These are phyloP conservation scores for Phaeodactylum tricornutum DNA, from an alignment of 108 stramenopile species.

Conservation along the genomic window DNA sequence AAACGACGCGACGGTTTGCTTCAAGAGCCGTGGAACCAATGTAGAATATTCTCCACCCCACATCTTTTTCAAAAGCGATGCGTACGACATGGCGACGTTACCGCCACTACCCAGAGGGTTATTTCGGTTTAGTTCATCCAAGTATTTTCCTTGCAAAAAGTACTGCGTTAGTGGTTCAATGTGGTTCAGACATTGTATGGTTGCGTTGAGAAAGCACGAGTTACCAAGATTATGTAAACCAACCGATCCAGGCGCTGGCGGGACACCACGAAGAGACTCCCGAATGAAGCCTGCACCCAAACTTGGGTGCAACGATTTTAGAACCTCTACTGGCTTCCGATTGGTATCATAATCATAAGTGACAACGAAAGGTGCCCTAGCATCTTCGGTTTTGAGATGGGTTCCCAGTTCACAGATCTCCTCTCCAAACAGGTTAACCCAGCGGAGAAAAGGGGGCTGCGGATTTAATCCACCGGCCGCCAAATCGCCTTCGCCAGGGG, in stretches of 20 bases:
- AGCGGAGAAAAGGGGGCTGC: conserved; percentile 55
- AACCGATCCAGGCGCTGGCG: conserved; percentile 77
- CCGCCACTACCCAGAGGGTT: conserved; percentile 88
- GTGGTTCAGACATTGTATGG: conserved; percentile 86
- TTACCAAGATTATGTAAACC: conserved; percentile 97
- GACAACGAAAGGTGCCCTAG: conserved; percentile 34
- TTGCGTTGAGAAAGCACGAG: conserved; percentile 94
- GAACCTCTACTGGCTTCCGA: conserved; percentile 60
- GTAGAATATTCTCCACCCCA: conserved; percentile 72
- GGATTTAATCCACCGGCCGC: conserved; percentile 11
- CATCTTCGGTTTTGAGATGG: conserved; percentile 36
- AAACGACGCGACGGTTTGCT: conserved; percentile 69
- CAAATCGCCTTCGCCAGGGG: neutral
- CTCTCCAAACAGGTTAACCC: conserved; percentile 76
- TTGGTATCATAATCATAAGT: conserved; percentile 50
- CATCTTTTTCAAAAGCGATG: conserved; percentile 61
- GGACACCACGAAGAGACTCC: conserved; percentile 64
- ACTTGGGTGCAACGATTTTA: conserved; percentile 56
- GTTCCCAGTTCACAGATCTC: conserved; percentile 62
- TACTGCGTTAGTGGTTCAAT: conserved; percentile 79
- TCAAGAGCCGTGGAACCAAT: conserved; percentile 70
- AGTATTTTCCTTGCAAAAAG: conserved; percentile 65
- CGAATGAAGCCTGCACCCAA: conserved; percentile 67
- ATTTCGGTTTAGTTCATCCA: conserved; percentile 45
- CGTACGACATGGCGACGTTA: conserved; percentile 76